Conservation (phyloP, 495 filamentous ascomycete genomes). For the Cudoniella acicularis region DNA sequence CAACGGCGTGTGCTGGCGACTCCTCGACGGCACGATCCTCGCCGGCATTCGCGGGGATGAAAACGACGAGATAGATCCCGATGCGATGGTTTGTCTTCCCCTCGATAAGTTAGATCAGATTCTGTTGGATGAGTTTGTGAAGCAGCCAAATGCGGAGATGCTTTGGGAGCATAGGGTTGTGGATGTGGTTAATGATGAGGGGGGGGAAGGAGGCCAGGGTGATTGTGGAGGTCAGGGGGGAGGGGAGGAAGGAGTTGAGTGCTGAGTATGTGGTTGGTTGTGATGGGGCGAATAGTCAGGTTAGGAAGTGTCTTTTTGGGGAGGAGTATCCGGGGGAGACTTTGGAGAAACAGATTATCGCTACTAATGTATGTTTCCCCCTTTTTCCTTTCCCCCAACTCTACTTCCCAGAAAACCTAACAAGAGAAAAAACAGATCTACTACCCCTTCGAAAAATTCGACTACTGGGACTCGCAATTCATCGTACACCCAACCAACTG, state of each 20-base stretch:
- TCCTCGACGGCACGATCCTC: conserved; percentile 38
- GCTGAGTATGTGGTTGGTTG: conserved; percentile 57
- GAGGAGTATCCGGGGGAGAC: conserved; percentile 58
- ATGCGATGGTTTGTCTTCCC: conserved; percentile 45
- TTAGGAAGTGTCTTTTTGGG: conserved; percentile 53
- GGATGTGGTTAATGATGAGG: conserved; percentile 47
- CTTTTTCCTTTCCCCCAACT: background rate
- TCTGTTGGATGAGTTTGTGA: conserved; percentile 43
- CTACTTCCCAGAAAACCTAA: too few relatives aligned
- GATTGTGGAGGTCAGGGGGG: conserved; percentile 43
- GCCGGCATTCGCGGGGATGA: conserved; percentile 27
- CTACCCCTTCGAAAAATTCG: conserved; percentile 52
- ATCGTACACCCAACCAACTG: conserved; percentile 57
- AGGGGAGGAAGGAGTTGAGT: conserved; percentile 35
- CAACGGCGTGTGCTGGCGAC: conserved; percentile 49
- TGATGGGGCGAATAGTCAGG: conserved; percentile 54
- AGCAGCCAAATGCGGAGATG: conserved; percentile 38
- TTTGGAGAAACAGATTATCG: conserved; percentile 55
- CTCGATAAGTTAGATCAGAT: conserved; percentile 43
- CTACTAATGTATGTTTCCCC: conserved; percentile 51
- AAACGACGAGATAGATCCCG: conserved; percentile 32
- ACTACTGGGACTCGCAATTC: conserved; percentile 54
- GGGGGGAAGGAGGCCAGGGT: conserved; percentile 46
- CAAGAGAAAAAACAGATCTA: conserved; percentile 46
- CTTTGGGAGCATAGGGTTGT: conserved; percentile 47